These are phyloP conservation scores for Hymenoscyphus fraxineus DNA, from an alignment of 2,329 filamentous ascomycete genomes.

Conservation along the genomic window DNA sequence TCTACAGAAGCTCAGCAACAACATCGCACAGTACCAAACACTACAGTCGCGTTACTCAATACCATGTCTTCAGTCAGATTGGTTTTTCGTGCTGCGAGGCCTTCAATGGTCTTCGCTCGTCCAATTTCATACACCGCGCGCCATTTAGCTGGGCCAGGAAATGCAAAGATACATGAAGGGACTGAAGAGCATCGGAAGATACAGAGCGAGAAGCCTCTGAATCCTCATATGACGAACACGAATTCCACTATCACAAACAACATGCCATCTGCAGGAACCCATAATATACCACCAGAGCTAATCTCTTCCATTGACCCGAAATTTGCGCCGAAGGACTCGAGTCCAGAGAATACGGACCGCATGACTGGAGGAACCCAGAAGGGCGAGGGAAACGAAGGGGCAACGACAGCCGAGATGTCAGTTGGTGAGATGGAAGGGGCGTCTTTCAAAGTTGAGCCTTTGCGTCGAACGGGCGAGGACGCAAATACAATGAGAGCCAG, in stretches of 20 bases:
- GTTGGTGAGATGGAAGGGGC: slow-evolving; percentile 78
- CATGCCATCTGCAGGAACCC: slow-evolving; percentile 56
- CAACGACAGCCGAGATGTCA: slow-evolving; percentile 59
- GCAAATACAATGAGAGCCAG: slow-evolving; percentile 81
- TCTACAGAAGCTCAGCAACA: background rate
- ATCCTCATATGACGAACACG: slow-evolving; percentile 61
- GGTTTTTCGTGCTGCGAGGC: slow-evolving; percentile 22
- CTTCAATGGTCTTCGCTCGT: slow-evolving; percentile 25
- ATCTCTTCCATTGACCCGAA: slow-evolving; percentile 52
- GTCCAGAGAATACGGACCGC: slow-evolving; percentile 59
- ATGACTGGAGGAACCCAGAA: slow-evolving; percentile 63
- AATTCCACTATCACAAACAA: slow-evolving; percentile 61
- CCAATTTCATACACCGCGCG: slow-evolving; percentile 25
- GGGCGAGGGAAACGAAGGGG: slow-evolving; percentile 41
- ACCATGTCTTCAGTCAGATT: slow-evolving; percentile 27
- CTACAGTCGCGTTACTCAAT: background rate
- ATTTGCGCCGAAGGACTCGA: slow-evolving; percentile 55
- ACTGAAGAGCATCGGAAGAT: slow-evolving; percentile 50
- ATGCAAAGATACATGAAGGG: slow-evolving; percentile 44
- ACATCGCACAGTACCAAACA: background rate
- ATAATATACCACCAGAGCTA: slow-evolving; percentile 56
- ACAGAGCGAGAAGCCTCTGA: slow-evolving; percentile 54
- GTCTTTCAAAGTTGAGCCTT: slow-evolving; percentile 83
- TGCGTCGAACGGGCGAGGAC: slow-evolving; percentile 80
- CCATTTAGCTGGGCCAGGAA: slow-evolving; percentile 28